Evolutionary conservation across 2,329 filamentous ascomycete genomes (phyloP), one percentile per base, ranked within the genome.

Genomic region (Xylogone sp.): DNA sequence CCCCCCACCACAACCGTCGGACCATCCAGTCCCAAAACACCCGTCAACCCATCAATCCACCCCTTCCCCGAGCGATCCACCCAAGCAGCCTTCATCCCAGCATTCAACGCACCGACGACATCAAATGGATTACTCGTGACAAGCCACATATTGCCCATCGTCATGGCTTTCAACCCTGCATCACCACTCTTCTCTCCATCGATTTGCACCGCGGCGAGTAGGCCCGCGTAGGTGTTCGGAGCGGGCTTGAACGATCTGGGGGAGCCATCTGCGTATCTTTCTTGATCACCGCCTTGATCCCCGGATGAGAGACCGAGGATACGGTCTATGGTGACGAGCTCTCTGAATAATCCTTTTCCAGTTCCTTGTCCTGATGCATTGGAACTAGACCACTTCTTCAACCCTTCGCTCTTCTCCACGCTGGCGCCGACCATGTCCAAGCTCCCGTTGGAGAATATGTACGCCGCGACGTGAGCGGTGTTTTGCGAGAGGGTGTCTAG

Each of bases 121-220:
- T 91, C 87, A 63, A 91, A 91, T 2, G 87, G 83, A 63, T 91
- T 91, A 1, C 81, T 80, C 57, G 79, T 87, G 5, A 92, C 76
- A 7, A 91, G 67, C 84, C 86, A 90, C 13, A 90, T 73, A 21
- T 77, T 70, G 1, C 64, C 69, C 56, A 75, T 70, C 18, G 74
- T 16, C 34, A 39, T 16, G n/a, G 8, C n/a, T 18, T 16, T 39
- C 34, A 39, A 39, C n/a, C 60, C 1, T 67, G 69, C 24, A 54
- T 53, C 29, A 43, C 48, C 27, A 47, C 48, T n/a, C 39, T 39
- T 43, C 16, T 13, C 27, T 42, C 44, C 22, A 54, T 53, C 34
- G 34, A 16, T 16, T 5, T 39, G 34, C n/a, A 39, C 34, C 4
- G 34, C 34, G 5, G 34, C 8, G 5, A 39, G 34, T 10, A 65